Conservation (phyloP, 2,329 filamentous ascomycete genomes). For the Cephalotrichum gorgonifer region DNA sequence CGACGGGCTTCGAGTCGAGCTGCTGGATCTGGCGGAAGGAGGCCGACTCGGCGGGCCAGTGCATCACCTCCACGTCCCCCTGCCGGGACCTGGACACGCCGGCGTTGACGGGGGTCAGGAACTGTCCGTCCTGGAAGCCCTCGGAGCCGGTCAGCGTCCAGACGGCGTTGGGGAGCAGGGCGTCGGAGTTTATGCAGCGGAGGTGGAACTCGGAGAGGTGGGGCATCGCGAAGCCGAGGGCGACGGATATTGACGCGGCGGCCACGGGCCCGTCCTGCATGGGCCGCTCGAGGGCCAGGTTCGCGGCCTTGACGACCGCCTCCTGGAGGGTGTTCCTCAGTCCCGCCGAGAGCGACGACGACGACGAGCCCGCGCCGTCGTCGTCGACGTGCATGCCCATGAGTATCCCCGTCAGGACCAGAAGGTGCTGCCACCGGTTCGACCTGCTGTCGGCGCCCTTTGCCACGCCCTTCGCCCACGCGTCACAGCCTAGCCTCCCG, state of each 20-base stretch:
- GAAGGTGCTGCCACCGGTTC: slow-evolving; percentile 69
- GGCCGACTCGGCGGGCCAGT: slow-evolving; percentile 51
- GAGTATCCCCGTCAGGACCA: slow-evolving; percentile 70
- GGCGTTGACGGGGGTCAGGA: slow-evolving; percentile 51
- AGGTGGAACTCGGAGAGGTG: slow-evolving; percentile 53
- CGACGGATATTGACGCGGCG: slow-evolving; percentile 50
- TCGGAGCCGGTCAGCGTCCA: slow-evolving; percentile 59
- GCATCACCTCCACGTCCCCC: background rate
- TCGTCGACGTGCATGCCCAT: slow-evolving; percentile 60
- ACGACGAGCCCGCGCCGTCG: slow-evolving; percentile 20
- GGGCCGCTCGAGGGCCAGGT: slow-evolving; percentile 55
- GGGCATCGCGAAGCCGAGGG: slow-evolving; percentile 68
- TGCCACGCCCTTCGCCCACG: slow-evolving; percentile 46
- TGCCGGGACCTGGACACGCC: slow-evolving; percentile 9
- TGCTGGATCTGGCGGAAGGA: slow-evolving; percentile 51
- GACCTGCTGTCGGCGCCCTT: slow-evolving; percentile 49
- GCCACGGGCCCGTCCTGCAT: slow-evolving; percentile 29
- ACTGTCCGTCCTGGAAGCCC: slow-evolving; percentile 67
- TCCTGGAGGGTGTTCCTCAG: slow-evolving; percentile 60
- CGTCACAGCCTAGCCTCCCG: slow-evolving; percentile 35
- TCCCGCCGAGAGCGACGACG: slow-evolving; percentile 43
- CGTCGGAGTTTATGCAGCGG: slow-evolving; percentile 52
- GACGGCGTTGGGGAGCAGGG: slow-evolving; percentile 59
- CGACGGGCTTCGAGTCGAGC: slow-evolving; percentile 49
- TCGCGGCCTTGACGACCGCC: slow-evolving; percentile 64